Evolutionary conservation across 176 grass and related monocot genomes (phyloP).

Genomic region (Raddia guianensis): DNA sequence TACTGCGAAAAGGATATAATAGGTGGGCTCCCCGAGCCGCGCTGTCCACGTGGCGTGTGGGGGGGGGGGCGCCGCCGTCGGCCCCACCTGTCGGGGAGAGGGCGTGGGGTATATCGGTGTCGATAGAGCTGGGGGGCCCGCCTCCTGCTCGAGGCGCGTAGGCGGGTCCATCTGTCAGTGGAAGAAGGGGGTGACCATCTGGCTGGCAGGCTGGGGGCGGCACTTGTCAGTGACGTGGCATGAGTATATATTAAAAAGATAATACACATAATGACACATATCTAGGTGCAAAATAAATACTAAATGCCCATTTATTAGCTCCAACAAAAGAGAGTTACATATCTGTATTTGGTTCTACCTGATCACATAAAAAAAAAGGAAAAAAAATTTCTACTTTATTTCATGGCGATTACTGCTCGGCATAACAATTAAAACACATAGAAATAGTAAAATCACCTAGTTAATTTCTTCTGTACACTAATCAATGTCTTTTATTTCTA

Average conservation of each 20-base stretch:
- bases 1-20: not conserved
- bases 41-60: not conserved
- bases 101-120: not conserved
- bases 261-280: no score
- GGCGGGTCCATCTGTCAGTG: not conserved
- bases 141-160: not conserved
- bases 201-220: not conserved
- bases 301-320: no score
- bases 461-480: no score
- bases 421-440: no score
- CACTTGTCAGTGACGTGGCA: not conserved
- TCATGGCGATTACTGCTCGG: no score
- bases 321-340: no score
- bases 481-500: no score
- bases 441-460: no score
- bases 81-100: not conserved
- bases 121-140: constrained; percentile 13
- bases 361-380: no score
- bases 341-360: no score
- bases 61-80: not conserved
- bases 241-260: not conserved
- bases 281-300: no score
- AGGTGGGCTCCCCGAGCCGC: not conserved
- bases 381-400: no score
- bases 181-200: not conserved